Base-by-base conservation (phyloP, 2,329 filamentous ascomycete species). In the Orbilia javanica region DNA sequence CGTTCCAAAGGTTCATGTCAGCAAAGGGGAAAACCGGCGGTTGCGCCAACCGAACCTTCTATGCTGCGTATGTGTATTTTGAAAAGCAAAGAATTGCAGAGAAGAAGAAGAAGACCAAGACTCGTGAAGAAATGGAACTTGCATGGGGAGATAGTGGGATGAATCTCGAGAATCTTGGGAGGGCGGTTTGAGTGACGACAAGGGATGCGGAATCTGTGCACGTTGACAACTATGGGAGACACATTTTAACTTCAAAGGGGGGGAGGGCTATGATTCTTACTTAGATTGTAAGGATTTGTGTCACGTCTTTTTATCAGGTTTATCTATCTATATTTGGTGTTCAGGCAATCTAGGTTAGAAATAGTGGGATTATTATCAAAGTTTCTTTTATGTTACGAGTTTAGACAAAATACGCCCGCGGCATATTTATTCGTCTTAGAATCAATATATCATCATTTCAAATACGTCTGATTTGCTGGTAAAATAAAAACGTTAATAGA, bases 61-160 rank as follows among this genome's bases (percentile, higher is more conserved):
- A 90, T 79, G 86, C 85, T 2, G 85, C 84, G 0, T 90, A 90
- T 80, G 85, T 88, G 20, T 89, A 86, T 82, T 90, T 90, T 80
- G 88, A 90, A 83, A 90, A 90, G 84, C 79, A 87, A 80, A 83
- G 88, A 15, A 82, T 90, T 67, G 85, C 85, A 80, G 84, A 88
- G 65, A 83, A 84, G 0, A 89, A 87, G 82, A 83, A 86, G 52
- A 89, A 89, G 84, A 85, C 82, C 18, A 85, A 87, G 81, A 85
- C 86, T 80, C 83, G 88, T 11, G 62, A 84, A 77, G 86, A 87
- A 71, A 89, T 89, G 87, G 88, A 90, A 82, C 73, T 80, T 4
- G 78, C 81, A 2, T 85, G 83, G 82, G 75, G 77, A 0, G 10
- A 1, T 3, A 75, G 80, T 4, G 79, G 79, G 10, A 73, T 80